Evolutionary conservation across 495 filamentous ascomycete species (phyloP), one percentile per base, ranked within the genome.

Genomic region (Aspergillus nanangensis): DNA sequence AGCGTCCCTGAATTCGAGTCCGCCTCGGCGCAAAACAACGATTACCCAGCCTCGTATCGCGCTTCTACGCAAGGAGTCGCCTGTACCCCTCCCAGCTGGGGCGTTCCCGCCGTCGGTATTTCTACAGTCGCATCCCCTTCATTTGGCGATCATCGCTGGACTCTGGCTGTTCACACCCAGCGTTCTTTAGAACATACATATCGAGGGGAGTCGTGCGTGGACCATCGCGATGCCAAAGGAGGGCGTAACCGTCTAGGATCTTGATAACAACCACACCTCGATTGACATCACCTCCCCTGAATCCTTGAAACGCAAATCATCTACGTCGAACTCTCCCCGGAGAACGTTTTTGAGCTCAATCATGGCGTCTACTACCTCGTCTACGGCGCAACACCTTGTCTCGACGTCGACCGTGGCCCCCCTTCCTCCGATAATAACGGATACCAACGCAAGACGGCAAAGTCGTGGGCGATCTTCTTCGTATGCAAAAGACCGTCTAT

Each of bases 401-500:
- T 60, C 68, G 17, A 48, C 62, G 25, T 56, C 57, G 45, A 60
- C 60, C 44, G 49, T 71, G 21, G 47, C 79, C 44, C 72, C 70
- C 51, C 64, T 75, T 15, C 58, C 53, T 41, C 72, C 66, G 38
- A 63, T 70, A 19, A 47, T 65, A 32, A 70, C 70, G 5, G 69
- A 74, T 56, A 47, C 44, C 15, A 50, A 57, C 21, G 57, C 59
- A 24, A 71, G 63, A 48, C 57, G 53, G 35, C 45, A 78, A 41
- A 76, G 70, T 36, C 62, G 79, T 40, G 80, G 81, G 55, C 78
- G 84, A 47, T 82, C 83, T 43, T 81, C 81, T 52, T 85, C 86
- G 41, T 79, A 80, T 66, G 82, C 81, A 47, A 89, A 81, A 61
- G 85, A 84, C 48, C 81, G 89, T 34, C 76, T 87, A 56, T 90